Evolutionary conservation across 108 stramenopile genomes (phyloP).

Genomic region (Thalassiosira profunda): DNA sequence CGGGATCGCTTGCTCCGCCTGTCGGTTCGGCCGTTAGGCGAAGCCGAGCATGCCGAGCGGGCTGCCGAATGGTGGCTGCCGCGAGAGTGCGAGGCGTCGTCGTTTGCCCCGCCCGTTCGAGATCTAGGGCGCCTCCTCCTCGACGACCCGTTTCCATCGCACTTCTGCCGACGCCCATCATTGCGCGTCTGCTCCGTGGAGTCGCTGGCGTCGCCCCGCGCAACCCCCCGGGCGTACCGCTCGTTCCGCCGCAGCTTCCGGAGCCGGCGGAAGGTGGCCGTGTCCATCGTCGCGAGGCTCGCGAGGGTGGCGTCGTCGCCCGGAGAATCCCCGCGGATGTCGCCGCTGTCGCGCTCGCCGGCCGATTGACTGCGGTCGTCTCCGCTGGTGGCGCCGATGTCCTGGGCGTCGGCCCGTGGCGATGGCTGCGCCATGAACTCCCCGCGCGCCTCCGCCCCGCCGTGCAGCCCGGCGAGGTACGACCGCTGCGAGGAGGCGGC

Average conservation of each 20-base stretch:
- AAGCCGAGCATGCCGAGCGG: neutral
- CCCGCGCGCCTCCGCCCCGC: no score
- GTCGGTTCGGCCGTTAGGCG: neutral
- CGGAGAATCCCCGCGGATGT: neutral
- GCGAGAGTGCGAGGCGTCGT: neutral
- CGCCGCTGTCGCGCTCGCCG: neutral
- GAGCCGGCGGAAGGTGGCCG: neutral
- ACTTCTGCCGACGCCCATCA: neutral
- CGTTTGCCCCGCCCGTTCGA: neutral
- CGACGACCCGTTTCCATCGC: neutral
- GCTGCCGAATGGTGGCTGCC: neutral
- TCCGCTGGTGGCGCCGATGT: no score
- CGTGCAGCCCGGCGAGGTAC: no score
- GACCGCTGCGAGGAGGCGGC: no score
- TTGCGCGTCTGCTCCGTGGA: neutral
- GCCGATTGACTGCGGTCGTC: neutral
- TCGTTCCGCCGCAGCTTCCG: neutral
- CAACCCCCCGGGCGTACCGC: slow-evolving; percentile 3
- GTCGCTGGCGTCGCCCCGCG: neutral
- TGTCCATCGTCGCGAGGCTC: neutral
- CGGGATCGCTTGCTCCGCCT: neutral
- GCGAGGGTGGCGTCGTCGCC: neutral
- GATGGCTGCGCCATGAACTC: no score
- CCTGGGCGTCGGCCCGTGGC: no score
- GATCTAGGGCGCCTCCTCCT: neutral